Evolutionary conservation across 225 moss, liverwort and hornwort species (phyloP).

Genomic region (Antitrichia curtipendula): DNA sequence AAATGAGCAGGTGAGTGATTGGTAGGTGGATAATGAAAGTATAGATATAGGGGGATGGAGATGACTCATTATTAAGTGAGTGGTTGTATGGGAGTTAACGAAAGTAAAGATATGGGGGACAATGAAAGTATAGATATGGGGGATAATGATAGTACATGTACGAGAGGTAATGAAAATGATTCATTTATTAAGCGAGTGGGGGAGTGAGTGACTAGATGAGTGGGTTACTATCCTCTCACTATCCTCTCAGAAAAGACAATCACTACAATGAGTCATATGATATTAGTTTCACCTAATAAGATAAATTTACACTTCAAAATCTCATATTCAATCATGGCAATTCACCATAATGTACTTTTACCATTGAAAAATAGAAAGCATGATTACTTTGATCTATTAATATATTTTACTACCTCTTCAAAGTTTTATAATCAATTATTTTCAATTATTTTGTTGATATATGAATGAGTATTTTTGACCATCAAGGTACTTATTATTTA

Average conservation of each 20-base stretch:
- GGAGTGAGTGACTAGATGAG: too few relatives aligned
- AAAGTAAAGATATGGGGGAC: too few relatives aligned
- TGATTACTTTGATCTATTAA: not conserved
- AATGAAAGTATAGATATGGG: too few relatives aligned
- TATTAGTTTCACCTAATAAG: not conserved
- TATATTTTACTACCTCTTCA: not conserved
- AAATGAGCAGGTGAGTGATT: too few relatives aligned
- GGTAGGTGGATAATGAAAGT: too few relatives aligned
- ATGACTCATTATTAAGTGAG: too few relatives aligned
- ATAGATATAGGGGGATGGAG: too few relatives aligned
- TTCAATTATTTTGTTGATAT: not conserved
- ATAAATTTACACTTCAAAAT: not conserved
- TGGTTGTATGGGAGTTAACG: too few relatives aligned
- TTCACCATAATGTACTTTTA: not conserved
- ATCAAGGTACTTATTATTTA: not conserved
- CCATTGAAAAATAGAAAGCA: not conserved
- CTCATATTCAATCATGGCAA: not conserved
- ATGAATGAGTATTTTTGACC: not conserved
- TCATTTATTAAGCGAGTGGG: too few relatives aligned
- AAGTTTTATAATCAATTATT: not conserved
- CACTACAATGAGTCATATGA: too few relatives aligned
- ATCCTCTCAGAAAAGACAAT: accelerated
- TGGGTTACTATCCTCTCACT: accelerated
- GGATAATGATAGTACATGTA: too few relatives aligned
- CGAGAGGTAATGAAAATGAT: too few relatives aligned